Evolutionary conservation across 2,329 filamentous ascomycete species (phyloP), one percentile per base, ranked within the genome.

Genomic region (Epichloe typhina): DNA sequence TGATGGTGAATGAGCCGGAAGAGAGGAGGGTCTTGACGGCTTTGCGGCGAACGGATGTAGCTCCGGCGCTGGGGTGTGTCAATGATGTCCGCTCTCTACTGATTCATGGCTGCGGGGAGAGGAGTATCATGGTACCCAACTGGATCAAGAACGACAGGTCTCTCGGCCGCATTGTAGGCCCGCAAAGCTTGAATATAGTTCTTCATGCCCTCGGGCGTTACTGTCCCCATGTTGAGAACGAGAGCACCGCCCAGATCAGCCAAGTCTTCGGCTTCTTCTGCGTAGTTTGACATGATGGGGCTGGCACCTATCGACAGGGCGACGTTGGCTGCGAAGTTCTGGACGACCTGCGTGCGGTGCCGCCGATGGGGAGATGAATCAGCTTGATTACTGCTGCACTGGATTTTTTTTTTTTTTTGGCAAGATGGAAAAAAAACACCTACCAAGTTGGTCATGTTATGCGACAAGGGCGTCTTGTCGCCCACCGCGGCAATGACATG

Each of bases 391-490:
- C 8, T 31, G 26, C 8, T 31, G 26, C 26, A 31, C 26, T 11
- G 8, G 26, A 4, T 26, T 26, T 26, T 23, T 23, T 9, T 23
- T 23, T 9, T 31, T 4, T 17, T 9, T 4, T 17, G 6, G 33
- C 9, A 15, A 13, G 26, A 17, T 5, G 33, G 1, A 7, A 26
- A 8, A 31, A 31, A 31, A 11, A 9, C 3, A 39, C 7, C 62
- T 47, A 73, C 91, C 49, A 90, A 75, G 64, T 97, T 97, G 49
- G 93, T 97, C 88, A 97, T 97, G 69, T 95, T 96, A 69, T 97
- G 91, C 47, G 85, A 86, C 21, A 97, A 74, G 0, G 90, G 89
- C 51, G 78, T 83, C 42, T 69, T 73, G 2, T 72, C 64, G 5
- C 78, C 78, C 46, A 95, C 76, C 5, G 74, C 72, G 53, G 70